phyloP scores from a whole-genome alignment of 306 rosid genomes.

The Fragaria vesca region DNA sequence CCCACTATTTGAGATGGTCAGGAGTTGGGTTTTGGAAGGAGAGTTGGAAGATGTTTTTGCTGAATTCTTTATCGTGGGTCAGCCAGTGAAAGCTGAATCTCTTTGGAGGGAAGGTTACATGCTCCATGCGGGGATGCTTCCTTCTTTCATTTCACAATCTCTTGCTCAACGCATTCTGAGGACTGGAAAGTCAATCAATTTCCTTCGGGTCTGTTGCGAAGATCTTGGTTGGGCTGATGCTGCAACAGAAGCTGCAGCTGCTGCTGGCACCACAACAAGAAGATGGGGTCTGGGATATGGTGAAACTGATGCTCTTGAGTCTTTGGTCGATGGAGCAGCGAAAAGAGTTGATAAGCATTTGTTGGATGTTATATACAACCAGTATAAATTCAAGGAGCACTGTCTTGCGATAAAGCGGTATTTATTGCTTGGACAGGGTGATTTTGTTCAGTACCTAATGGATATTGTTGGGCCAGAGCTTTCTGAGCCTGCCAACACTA shows the following conservation, averaged over 20 bases:
- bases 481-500: slow-evolving; percentile 90
- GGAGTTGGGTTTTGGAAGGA: slow-evolving; percentile 93
- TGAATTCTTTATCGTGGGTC: slow-evolving; percentile 84
- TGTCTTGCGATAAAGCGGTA: slow-evolving; percentile 95
- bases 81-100: slow-evolving; percentile 93
- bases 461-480: slow-evolving; percentile 97
- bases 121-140: slow-evolving; percentile 91
- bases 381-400: slow-evolving; percentile 89
- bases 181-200: slow-evolving; percentile 95
- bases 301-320: slow-evolving; percentile 89
- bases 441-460: slow-evolving; percentile 95
- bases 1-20: slow-evolving; percentile 91
- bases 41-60: slow-evolving; percentile 89
- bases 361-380: slow-evolving; percentile 75
- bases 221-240: slow-evolving; percentile 91
- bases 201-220: slow-evolving; percentile 93
- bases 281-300: slow-evolving; percentile 91
- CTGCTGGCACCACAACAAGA: slow-evolving; percentile 67
- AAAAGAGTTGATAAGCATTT: slow-evolving; percentile 89
- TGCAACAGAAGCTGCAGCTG: slow-evolving; percentile 74
- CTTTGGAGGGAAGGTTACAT: slow-evolving; percentile 97
- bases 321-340: slow-evolving; percentile 86
- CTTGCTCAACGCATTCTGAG: slow-evolving; percentile 91
- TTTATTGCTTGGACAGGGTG: slow-evolving; percentile 91
- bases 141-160: slow-evolving; percentile 81